phyloP scores from a whole-genome alignment of 345 rosid genomes.

The Populus nigra region DNA sequence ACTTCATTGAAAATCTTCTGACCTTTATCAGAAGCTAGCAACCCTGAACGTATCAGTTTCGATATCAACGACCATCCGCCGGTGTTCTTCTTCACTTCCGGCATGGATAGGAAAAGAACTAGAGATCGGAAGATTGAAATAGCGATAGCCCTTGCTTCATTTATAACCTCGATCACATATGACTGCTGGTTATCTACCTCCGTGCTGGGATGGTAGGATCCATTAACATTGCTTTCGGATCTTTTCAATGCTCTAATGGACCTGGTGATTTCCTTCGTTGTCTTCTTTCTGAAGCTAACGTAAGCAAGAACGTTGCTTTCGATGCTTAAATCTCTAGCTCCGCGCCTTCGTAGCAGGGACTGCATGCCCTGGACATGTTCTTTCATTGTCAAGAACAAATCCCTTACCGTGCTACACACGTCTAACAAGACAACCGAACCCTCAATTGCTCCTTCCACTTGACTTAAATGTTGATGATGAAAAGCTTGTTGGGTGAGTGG shows the following conservation, averaged over 20 bases:
- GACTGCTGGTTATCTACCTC: slow-evolving; percentile 21
- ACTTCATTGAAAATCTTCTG: slow-evolving; percentile 40
- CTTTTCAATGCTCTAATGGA: slow-evolving; percentile 41
- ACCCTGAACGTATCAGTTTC: slow-evolving; percentile 28
- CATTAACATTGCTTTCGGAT: slow-evolving; percentile 23
- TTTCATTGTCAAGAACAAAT: slow-evolving; percentile 39
- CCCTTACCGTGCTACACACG: slow-evolving; percentile 35
- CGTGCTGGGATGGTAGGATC: neutral
- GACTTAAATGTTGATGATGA: slow-evolving; percentile 17
- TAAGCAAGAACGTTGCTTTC: slow-evolving; percentile 42
- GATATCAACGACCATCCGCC: slow-evolving; percentile 46
- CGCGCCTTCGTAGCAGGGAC: slow-evolving; percentile 45
- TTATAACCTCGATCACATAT: slow-evolving; percentile 24
- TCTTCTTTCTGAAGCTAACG: slow-evolving; percentile 53
- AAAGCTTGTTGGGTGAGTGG: slow-evolving; percentile 34
- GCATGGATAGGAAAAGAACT: slow-evolving; percentile 39
- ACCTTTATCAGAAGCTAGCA: slow-evolving; percentile 21
- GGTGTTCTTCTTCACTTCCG: slow-evolving; percentile 17
- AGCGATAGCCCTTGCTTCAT: slow-evolving; percentile 38
- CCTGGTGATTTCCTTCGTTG: slow-evolving; percentile 46
- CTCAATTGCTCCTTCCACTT: slow-evolving; percentile 39
- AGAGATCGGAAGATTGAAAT: slow-evolving; percentile 42
- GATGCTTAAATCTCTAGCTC: slow-evolving; percentile 29
- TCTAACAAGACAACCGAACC: slow-evolving; percentile 42
- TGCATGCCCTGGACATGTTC: slow-evolving; percentile 38